These are phyloP conservation scores for Serendipita sp. DNA, from an alignment of 1,284 basidiomycete genomes.

Conservation along the genomic window DNA sequence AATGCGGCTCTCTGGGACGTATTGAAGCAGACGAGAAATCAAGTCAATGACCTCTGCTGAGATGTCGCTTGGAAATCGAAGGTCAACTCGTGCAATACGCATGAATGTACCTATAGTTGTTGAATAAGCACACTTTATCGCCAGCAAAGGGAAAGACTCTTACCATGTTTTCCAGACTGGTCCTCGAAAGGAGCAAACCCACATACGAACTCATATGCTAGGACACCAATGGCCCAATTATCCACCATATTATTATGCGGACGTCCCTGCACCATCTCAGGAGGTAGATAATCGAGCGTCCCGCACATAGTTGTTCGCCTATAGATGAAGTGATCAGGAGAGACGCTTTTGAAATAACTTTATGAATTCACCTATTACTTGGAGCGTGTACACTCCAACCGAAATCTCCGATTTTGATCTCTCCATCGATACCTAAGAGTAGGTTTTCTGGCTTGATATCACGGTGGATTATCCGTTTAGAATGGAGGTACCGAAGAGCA, in stretches of 20 bases:
- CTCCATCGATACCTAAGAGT: constrained; percentile 86
- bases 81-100: constrained; percentile 3
- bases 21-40: not conserved
- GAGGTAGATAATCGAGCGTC: constrained; percentile 92
- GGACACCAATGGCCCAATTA: constrained; percentile 30
- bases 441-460: constrained; percentile 95
- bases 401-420: constrained; percentile 97
- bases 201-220: constrained; percentile 30
- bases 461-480: constrained; percentile 53
- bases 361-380: constrained; percentile 41
- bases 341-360: not conserved
- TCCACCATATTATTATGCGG: constrained; percentile 21
- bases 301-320: constrained; percentile 79
- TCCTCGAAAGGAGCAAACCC: constrained; percentile 30
- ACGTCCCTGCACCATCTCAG: constrained; percentile 81
- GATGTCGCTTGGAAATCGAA: not conserved
- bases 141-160: not conserved
- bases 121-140: not conserved
- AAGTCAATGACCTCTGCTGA: not conserved
- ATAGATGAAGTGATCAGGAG: not conserved
- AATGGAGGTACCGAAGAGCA: constrained; percentile 83
- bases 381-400: constrained; percentile 99
- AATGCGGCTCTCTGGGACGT: not conserved
- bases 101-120: constrained; percentile 18
- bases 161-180: constrained; percentile 11